Base-by-base conservation (phyloP, 2,329 filamentous ascomycete genomes). In the Neoascochyta sp. region DNA sequence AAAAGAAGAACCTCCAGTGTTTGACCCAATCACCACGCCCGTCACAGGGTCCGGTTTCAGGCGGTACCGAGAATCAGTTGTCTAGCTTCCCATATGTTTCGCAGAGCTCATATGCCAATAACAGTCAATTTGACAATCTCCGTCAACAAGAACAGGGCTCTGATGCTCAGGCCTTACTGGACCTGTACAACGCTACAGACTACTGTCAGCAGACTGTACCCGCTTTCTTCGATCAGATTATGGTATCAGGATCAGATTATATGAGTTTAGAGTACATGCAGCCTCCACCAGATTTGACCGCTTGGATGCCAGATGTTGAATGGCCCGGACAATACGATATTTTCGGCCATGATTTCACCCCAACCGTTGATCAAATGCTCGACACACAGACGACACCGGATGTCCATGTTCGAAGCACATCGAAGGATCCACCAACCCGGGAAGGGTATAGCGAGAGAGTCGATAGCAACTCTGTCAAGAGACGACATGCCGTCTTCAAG, bases 281-380 rank as follows among this genome's bases (percentile, higher is more conserved):
- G 5, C 27, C 36, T 5, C 38, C 44, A 15, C 43, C 39, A 15
- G 41, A 45, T 34, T 34, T 49, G 8, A 39, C 39, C 4, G 25
- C 37, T 9, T 49, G 43, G 43, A 34, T 51, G 30, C 47, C 43
- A 5, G 45, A 51, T 20, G 34, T 23, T 2, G 47, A 51, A 11
- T 48, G 43, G 39, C 22, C 43, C 11, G 41, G 33, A 9, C 20
- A 39, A 9, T 16, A 39, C 5, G 47, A 51, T 18, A 27, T 49
- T 0, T 51, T 49, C 20, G 36, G 37, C 4, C 36, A 27, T 9
- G 41, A 50, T 16, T 51, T 49, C 12, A 31, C 33, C 4, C 47
- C 41, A n/a, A 27, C 29, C 15, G 29, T 52, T 5, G 37, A 43
- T 19, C 30, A 50, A 9, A 36, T 37, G 6, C 30, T 43, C n/a